A percentile compares a stretch with the other conserved stretches of the same genome.
Conservation (phyloP, 1,139 yeast species). For the Scheffersomyces stambukii region DNA sequence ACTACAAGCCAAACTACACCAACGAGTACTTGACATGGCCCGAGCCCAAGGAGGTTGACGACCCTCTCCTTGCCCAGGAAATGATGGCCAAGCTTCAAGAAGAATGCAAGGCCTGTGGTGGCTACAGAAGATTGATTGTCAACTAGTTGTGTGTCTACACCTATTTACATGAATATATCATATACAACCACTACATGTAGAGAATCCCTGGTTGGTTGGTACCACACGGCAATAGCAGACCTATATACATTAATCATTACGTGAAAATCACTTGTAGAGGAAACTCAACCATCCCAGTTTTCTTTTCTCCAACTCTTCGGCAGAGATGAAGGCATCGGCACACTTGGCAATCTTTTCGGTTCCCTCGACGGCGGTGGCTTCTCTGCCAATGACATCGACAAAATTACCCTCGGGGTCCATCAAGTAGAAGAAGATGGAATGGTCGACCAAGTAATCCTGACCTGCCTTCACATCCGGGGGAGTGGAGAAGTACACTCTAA, state of each 20-base stretch:
- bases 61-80: constrained; percentile 45
- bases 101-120: constrained; percentile 45
- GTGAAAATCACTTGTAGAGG: constrained; percentile 35
- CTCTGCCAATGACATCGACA: constrained; percentile 91
- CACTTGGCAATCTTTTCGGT: constrained; percentile 75
- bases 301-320: constrained; percentile 59
- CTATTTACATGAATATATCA: constrained; percentile 1
- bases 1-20: constrained; percentile 47
- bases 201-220: no score
- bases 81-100: constrained; percentile 45
- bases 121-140: constrained; percentile 42
- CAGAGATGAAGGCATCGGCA: constrained; percentile 72
- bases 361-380: constrained; percentile 76
- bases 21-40: constrained; percentile 49
- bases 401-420: constrained; percentile 97
- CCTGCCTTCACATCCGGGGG: constrained; percentile 93
- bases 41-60: constrained; percentile 44
- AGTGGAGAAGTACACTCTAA: constrained; percentile 91
- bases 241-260: not conserved
- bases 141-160: constrained; percentile 2
- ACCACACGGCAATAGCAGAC: not conserved
- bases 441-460: constrained; percentile 94
- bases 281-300: constrained; percentile 55
- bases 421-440: constrained; percentile 89
- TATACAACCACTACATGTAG: not conserved